These are phyloP conservation scores for Suhomyces kunorum DNA, from an alignment of 1,139 yeast genomes.

Conservation along the genomic window DNA sequence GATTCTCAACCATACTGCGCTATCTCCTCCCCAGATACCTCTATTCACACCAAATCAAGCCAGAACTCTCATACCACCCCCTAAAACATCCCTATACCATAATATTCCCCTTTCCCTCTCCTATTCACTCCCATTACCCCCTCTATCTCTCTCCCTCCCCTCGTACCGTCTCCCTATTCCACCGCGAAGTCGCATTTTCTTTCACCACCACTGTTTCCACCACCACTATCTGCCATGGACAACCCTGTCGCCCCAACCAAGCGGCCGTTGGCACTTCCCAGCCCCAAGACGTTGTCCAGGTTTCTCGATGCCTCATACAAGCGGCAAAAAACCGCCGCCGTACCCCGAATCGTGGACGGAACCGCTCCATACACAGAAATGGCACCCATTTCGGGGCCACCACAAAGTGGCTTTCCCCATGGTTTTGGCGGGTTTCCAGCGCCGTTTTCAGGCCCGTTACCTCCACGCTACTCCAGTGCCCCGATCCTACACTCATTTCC, in stretches of 20 bases:
- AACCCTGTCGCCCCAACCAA: conserved; percentile 8
- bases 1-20: no score
- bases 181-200: neutral
- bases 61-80: no score
- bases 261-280: conserved; percentile 16
- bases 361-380: neutral
- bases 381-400: no score
- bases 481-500: conserved; percentile 35
- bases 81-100: no score
- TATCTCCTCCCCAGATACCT: no score
- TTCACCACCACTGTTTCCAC: conserved; percentile 1
- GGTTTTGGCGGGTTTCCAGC: neutral
- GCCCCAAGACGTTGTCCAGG: conserved; percentile 18
- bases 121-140: no score
- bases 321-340: conserved; percentile 8
- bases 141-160: neutral
- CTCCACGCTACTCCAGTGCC: conserved; percentile 3
- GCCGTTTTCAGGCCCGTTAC: conserved; percentile 3
- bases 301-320: conserved; percentile 15
- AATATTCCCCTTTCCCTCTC: no score
- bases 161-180: neutral
- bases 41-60: no score
- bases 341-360: conserved; percentile 13
- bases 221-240: conserved; percentile 7
- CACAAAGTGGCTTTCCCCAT: neutral